phyloP scores from a whole-genome alignment of 1,139 yeast species.

The Blastobotrys elegans region DNA sequence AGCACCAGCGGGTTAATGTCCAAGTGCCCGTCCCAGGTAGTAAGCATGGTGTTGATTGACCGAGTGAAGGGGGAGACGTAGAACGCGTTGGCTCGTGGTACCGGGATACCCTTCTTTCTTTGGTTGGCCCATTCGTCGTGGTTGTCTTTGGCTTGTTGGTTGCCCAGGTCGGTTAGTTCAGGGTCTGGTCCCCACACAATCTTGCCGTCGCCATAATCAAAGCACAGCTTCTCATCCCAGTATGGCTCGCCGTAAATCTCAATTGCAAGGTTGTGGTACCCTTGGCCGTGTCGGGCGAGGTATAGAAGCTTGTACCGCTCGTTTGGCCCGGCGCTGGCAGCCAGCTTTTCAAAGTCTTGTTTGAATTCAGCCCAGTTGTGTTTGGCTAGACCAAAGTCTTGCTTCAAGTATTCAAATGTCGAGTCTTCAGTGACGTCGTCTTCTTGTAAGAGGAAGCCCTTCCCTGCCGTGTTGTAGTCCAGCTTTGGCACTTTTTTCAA shows the following conservation, averaged over 20 bases:
- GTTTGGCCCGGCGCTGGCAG: conserved; percentile 34
- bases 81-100: conserved; percentile 44
- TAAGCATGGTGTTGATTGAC: conserved; percentile 51
- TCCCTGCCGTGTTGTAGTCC: conserved; percentile 16
- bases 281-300: conserved; percentile 76
- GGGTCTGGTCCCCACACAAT: conserved; percentile 56
- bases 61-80: conserved; percentile 64
- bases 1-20: conserved; percentile 38
- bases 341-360: conserved; percentile 37
- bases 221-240: conserved; percentile 47
- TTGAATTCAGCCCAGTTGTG: conserved; percentile 45
- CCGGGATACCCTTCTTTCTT: conserved; percentile 44
- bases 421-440: conserved; percentile 43
- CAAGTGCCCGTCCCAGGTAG: conserved; percentile 51
- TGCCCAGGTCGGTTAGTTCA: conserved; percentile 54
- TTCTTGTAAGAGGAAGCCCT: conserved; percentile 52
- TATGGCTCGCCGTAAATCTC: conserved; percentile 49
- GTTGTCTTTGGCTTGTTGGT: conserved; percentile 47
- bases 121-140: conserved; percentile 42
- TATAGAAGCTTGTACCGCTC: conserved; percentile 51
- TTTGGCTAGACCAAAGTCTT: conserved; percentile 45
- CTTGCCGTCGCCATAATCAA: conserved; percentile 50
- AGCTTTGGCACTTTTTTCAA: conserved; percentile 9
- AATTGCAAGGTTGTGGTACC: conserved; percentile 63
- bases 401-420: conserved; percentile 42